Evolutionary conservation across 129 eudicot genomes (phyloP).

Genomic region (Tagetes patula): DNA sequence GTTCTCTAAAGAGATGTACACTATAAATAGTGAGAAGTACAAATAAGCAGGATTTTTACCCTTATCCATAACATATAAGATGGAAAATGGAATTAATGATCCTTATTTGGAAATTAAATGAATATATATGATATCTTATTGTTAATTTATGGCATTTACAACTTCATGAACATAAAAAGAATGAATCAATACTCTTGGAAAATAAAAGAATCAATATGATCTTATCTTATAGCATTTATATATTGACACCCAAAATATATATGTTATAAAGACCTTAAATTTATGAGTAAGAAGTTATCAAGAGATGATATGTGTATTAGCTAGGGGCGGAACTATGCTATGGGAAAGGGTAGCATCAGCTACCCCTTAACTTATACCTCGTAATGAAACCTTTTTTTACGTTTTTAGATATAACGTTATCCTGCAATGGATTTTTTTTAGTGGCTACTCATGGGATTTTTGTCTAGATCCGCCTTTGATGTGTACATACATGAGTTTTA

Average conservation of each 20-base stretch:
- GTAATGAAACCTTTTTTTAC: no score
- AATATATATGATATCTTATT: not conserved
- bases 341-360: no score
- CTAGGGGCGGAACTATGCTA: no score
- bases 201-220: not conserved
- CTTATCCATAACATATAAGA: not conserved
- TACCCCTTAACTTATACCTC: no score
- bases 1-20: not conserved
- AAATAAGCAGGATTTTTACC: not conserved
- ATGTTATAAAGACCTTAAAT: not conserved
- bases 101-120: slow-evolving; percentile 6
- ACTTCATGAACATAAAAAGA: not conserved
- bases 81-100: slow-evolving; percentile 20
- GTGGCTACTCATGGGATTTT: no score
- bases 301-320: no score
- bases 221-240: not conserved
- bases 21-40: not conserved
- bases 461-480: no score
- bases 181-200: not conserved
- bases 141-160: slow-evolving; percentile 12
- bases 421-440: no score
- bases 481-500: no score
- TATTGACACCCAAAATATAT: not conserved
- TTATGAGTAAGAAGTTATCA: no score
- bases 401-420: no score